phyloP scores from a whole-genome alignment of 176 grass and related monocot species.

The Phragmites australis region DNA sequence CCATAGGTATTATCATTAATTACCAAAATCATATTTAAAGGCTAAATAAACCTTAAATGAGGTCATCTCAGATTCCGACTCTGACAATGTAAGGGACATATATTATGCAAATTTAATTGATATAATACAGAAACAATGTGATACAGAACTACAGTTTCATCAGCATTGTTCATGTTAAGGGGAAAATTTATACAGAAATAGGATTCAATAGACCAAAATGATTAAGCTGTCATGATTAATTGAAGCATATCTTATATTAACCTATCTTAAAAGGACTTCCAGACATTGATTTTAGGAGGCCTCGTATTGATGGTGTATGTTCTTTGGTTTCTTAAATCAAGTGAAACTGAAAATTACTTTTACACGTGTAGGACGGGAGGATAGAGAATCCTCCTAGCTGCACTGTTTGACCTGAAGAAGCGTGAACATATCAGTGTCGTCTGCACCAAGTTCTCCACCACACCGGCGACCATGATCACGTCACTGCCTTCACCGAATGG shows the following conservation, averaged over 20 bases:
- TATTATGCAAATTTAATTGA: not conserved
- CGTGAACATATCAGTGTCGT: no score
- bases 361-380: slow-evolving; percentile 60
- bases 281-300: no score
- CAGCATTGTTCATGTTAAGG: not conserved
- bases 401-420: no score
- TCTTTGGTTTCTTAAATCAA: not conserved
- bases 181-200: slow-evolving; percentile 1
- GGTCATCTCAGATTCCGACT: slow-evolving; percentile 56
- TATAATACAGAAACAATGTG: not conserved
- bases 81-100: slow-evolving; percentile 49
- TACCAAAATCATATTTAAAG: no score
- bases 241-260: no score
- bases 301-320: not conserved
- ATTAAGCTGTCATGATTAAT: not conserved
- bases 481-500: no score
- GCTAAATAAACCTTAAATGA: no score
- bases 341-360: not conserved
- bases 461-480: no score
- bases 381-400: no score
- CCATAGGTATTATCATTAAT: no score
- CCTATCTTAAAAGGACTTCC: no score
- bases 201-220: not conserved
- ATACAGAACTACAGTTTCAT: not conserved
- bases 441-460: no score